These are phyloP conservation scores for Protomyces lactucae-debilis DNA, from an alignment of 1,139 yeast genomes.

Conservation along the genomic window DNA sequence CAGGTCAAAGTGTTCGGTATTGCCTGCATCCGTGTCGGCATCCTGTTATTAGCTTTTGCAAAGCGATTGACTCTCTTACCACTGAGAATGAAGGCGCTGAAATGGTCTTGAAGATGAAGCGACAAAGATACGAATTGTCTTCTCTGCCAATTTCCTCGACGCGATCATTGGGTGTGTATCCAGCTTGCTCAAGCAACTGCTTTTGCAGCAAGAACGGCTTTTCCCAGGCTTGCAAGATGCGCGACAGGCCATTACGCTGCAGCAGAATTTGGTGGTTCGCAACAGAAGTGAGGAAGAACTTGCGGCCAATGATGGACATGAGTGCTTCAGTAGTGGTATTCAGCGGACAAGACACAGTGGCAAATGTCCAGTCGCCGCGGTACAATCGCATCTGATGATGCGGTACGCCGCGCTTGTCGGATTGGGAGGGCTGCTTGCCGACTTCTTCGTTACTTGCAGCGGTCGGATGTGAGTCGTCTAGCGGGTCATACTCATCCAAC, in stretches of 20 bases:
- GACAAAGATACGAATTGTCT: slow-evolving; percentile 79
- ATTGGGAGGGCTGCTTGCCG: not conserved
- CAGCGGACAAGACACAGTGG: slow-evolving; percentile 68
- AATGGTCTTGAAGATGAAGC: slow-evolving; percentile 45
- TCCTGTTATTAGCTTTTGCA: slow-evolving; percentile 16
- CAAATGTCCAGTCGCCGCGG: slow-evolving; percentile 74
- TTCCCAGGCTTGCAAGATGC: slow-evolving; percentile 67
- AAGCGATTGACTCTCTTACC: not conserved
- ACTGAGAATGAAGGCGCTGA: slow-evolving; percentile 26
- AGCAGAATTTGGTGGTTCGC: slow-evolving; percentile 75
- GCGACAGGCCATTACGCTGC: slow-evolving; percentile 71
- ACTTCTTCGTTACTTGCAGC: not conserved
- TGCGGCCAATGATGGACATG: slow-evolving; percentile 60
- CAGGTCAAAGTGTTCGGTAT: slow-evolving; percentile 70
- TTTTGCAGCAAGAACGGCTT: slow-evolving; percentile 75
- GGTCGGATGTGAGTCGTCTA: slow-evolving; percentile 1
- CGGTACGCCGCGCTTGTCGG: not conserved
- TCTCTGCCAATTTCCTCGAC: slow-evolving; percentile 78
- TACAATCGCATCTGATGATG: slow-evolving; percentile 60
- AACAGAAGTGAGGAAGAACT: slow-evolving; percentile 67
- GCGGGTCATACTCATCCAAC: slow-evolving; percentile 6
- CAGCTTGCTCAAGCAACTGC: slow-evolving; percentile 67
- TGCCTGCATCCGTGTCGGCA: slow-evolving; percentile 57
- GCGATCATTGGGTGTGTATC: slow-evolving; percentile 71
- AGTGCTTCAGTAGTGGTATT: slow-evolving; percentile 76